phyloP scores from a whole-genome alignment of 2,329 filamentous ascomycete species.

The Davidsoniella virescens region DNA sequence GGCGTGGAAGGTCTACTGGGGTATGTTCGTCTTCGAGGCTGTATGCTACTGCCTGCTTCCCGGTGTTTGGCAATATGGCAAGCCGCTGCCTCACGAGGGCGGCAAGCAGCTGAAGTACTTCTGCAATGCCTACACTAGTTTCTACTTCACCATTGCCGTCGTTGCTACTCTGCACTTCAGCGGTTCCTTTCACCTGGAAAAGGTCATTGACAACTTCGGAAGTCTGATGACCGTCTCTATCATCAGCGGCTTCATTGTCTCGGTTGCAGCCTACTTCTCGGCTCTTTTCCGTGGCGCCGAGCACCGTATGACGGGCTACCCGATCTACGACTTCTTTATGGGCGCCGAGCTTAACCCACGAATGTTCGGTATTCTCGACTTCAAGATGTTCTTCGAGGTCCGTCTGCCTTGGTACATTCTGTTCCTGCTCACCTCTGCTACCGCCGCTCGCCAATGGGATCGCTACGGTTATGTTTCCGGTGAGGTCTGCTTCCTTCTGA shows the following conservation, averaged over 20 bases:
- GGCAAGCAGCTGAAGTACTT: constrained; percentile 86
- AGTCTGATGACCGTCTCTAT: constrained; percentile 87
- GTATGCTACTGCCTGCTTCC: constrained; percentile 72
- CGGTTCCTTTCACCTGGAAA: constrained; percentile 78
- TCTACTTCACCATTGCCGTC: constrained; percentile 69
- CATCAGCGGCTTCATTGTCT: constrained; percentile 70
- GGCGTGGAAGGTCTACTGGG: constrained; percentile 92
- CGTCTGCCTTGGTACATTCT: constrained; percentile 86
- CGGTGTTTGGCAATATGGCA: constrained; percentile 75
- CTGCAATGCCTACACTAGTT: constrained; percentile 76
- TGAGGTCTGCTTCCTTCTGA: constrained; percentile 69
- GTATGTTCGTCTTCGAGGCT: constrained; percentile 73
- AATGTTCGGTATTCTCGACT: constrained; percentile 73
- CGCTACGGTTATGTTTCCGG: constrained; percentile 69
- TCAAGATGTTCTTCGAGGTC: constrained; percentile 96
- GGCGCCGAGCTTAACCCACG: constrained; percentile 79
- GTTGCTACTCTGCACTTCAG: constrained; percentile 61
- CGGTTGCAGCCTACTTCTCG: constrained; percentile 72
- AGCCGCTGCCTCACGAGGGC: constrained; percentile 65
- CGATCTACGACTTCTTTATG: constrained; percentile 87
- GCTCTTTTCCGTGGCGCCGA: constrained; percentile 64
- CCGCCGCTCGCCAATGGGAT: constrained; percentile 71
- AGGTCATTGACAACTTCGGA: constrained; percentile 87
- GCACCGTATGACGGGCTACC: constrained; percentile 81
- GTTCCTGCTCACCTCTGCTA: constrained; percentile 58